Base-by-base conservation (phyloP, 371 early-diverging fungal species). In the Entomophthora muscae region DNA sequence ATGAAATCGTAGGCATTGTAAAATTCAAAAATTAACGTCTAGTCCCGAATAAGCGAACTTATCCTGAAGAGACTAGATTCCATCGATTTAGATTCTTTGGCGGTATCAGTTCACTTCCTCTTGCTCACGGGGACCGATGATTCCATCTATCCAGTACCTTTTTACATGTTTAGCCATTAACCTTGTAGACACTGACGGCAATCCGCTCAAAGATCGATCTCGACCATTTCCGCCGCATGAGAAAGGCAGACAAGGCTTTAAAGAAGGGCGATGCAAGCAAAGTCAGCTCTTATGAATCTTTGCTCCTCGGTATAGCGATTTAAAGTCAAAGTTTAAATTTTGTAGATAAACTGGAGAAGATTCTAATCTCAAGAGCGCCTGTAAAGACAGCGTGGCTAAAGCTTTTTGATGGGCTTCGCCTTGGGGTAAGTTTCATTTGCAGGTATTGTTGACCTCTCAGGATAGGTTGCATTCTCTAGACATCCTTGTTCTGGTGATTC, bases 401-500 rank as follows among this genome's bases (percentile, higher is more conserved):
- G 26, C 29, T 63, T 53, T 27, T 60, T 10, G 28, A 57, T 0
- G 57, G 23, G 17, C 28, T 53, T 12, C 33, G 52, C 0, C 13
- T 12, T 10, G 33, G 65, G 33, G 24, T 52, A 32, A 21, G 32
- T 30, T 27, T n/a, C n/a, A n/a, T n/a, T n/a, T n/a, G n/a, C n/a
- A n/a, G n/a, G n/a, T n/a, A 21, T 17, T 21, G 27, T 33, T 5
- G 65, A 79, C 77, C 58, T 65, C 0, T 72, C 70, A 32, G 74
- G 78, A 57, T 78, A 73, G 28, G 71, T 12, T 61, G 10, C 31
- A 61, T 51, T 33, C 80, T 0, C 75, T 86, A 53, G 89, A 88
- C 55, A 65, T 88, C 1, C 69, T 84, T 58, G 82, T 86, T 0
- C 68, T 86, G 2, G 70, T 86, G 52, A 78, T 85, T 27, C 58